These are phyloP conservation scores for Cladosporium velox DNA, from an alignment of 2,329 filamentous ascomycete genomes.

Conservation along the genomic window DNA sequence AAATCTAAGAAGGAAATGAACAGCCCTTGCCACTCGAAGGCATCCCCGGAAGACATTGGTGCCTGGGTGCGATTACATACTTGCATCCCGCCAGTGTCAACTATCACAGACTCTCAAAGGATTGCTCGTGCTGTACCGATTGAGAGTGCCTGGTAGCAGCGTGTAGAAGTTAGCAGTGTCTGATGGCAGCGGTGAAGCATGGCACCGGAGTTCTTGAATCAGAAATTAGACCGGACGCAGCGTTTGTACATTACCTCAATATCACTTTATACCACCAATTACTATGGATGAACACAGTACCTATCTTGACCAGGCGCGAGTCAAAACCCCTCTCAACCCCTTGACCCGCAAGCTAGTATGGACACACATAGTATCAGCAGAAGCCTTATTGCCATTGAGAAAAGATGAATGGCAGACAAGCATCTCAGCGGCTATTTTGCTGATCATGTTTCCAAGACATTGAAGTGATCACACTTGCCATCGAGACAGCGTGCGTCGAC, in stretches of 20 bases:
- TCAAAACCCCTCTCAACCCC: not conserved
- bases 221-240: not conserved
- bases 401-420: not conserved
- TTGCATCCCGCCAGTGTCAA: not conserved
- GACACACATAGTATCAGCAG: not conserved
- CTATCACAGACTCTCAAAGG: not conserved
- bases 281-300: not conserved
- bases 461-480: not conserved
- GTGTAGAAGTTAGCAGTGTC: not conserved
- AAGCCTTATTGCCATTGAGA: not conserved
- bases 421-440: not conserved
- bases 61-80: not conserved
- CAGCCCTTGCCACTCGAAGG: not conserved
- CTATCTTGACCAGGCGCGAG: not conserved
- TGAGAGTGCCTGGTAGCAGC: not conserved
- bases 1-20: not conserved
- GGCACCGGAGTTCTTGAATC: not conserved
- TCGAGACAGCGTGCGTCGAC: not conserved
- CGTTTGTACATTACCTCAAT: conserved; percentile 10
- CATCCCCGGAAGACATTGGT: not conserved
- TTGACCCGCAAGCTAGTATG: not conserved
- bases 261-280: not conserved
- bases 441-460: not conserved
- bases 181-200: not conserved
- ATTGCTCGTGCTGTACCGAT: not conserved